Evolutionary conservation across 1,284 basidiomycete species (phyloP).

Genomic region (Apiotrichum laibachii): DNA sequence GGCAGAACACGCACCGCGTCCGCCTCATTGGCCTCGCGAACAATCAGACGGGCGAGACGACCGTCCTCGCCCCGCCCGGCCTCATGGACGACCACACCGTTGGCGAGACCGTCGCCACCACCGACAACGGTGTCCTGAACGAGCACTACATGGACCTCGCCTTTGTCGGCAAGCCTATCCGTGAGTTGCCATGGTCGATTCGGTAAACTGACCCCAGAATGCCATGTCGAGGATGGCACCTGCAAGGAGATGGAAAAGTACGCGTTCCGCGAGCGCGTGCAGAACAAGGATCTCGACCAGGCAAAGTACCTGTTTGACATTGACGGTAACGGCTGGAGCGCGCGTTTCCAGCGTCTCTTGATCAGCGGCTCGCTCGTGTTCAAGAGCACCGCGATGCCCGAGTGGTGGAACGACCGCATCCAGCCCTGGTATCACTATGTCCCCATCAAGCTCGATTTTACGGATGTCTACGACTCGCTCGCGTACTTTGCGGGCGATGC

Average conservation of each 20-base stretch:
- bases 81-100: slow-evolving; percentile 63
- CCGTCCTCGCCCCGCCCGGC: slow-evolving; percentile 10
- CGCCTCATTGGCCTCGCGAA: slow-evolving; percentile 31
- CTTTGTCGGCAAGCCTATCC: slow-evolving; percentile 38
- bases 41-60: slow-evolving; percentile 3
- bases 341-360: slow-evolving; percentile 57
- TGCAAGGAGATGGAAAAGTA: slow-evolving; percentile 41
- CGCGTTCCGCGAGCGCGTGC: slow-evolving; percentile 27
- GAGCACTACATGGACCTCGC: slow-evolving; percentile 63
- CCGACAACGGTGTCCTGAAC: slow-evolving; percentile 69
- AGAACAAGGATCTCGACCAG: slow-evolving; percentile 27
- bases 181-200: slow-evolving; percentile 26
- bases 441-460: slow-evolving; percentile 52
- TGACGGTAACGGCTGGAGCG: slow-evolving; percentile 69
- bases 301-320: slow-evolving; percentile 47
- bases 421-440: slow-evolving; percentile 54
- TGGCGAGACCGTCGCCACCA: slow-evolving; percentile 55
- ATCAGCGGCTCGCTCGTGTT: slow-evolving; percentile 41
- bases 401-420: slow-evolving; percentile 53
- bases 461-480: slow-evolving; percentile 50
- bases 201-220: slow-evolving; percentile 20
- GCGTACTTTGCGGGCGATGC: slow-evolving; percentile 42
- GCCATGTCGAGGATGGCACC: slow-evolving; percentile 39
- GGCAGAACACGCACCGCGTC: slow-evolving; percentile 41
- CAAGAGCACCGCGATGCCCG: slow-evolving; percentile 45